These are phyloP conservation scores for Taxillus chinensis DNA, from an alignment of 164 flowering plant species.

Conservation along the genomic window DNA sequence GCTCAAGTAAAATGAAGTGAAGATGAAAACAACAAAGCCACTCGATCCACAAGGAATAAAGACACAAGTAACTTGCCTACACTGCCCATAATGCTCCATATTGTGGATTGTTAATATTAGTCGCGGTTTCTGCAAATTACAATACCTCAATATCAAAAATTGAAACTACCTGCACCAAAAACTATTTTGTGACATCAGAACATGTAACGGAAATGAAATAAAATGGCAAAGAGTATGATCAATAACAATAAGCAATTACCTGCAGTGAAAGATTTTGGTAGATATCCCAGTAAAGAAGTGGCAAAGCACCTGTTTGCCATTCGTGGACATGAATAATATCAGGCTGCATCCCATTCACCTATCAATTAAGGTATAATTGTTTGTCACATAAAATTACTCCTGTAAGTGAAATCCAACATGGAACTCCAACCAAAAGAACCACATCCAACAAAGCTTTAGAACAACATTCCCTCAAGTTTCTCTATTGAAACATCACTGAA, in stretches of 20 bases:
- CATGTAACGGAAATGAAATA: not conserved
- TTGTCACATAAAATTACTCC: not conserved
- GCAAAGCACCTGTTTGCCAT: constrained; percentile 57
- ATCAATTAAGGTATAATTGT: constrained; percentile 6
- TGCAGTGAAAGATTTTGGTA: constrained; percentile 43
- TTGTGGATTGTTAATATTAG: constrained; percentile 59
- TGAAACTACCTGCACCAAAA: not conserved
- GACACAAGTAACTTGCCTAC: constrained; percentile 25
- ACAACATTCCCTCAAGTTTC: too few relatives aligned
- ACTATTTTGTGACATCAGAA: not conserved
- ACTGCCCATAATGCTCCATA: constrained; percentile 74
- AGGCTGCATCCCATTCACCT: constrained; percentile 53
- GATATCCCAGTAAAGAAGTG: constrained; percentile 74
- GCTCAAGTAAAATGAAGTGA: not conserved
- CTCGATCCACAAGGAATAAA: not conserved
- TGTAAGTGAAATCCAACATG: not conserved
- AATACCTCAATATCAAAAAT: not conserved
- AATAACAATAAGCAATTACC: constrained; percentile 20
- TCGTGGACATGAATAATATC: constrained; percentile 68
- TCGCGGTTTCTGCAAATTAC: constrained; percentile 43
- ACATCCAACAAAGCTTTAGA: not conserved
- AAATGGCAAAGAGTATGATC: not conserved
- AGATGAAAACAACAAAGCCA: not conserved
- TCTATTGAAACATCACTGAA: too few relatives aligned
- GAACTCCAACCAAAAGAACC: not conserved